A percentile compares a stretch with the other conserved stretches of the same genome.
phyloP scores from a whole-genome alignment of 2,329 filamentous ascomycete species.

The Trichoderma sp. region DNA sequence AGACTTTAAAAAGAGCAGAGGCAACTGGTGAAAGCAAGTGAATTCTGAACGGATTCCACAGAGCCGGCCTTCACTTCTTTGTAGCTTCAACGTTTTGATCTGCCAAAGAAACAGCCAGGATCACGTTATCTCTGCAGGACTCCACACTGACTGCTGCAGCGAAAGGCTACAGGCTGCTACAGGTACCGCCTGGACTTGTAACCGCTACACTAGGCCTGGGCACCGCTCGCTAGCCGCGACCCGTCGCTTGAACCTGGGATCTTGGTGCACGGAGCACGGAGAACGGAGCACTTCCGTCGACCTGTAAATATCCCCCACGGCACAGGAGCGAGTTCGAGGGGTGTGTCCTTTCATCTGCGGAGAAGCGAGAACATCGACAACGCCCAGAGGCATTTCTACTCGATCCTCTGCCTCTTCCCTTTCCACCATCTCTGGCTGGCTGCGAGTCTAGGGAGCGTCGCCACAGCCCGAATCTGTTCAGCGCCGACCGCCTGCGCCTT shows the following conservation, averaged over 20 bases:
- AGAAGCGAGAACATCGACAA: conserved; percentile 10
- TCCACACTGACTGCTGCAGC: conserved; percentile 22
- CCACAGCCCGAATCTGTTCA: conserved; percentile 2
- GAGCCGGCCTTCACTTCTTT: too few species aligned
- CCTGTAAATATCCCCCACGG: conserved; percentile 19
- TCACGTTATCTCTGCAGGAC: conserved; percentile 29
- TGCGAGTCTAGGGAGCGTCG: background rate
- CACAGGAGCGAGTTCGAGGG: conserved; percentile 15
- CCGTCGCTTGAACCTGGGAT: background rate
- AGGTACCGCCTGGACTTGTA: too few species aligned
- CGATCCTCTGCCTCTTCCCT: background rate
- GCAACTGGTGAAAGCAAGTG: too few species aligned
- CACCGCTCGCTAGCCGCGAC: conserved; percentile 19
- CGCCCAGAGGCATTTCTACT: conserved; percentile 26
- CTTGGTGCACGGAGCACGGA: conserved; percentile 7
- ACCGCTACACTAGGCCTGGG: conserved; percentile 4
- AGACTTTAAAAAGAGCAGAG: too few species aligned
- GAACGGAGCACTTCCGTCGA: background rate
- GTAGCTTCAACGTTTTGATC: background rate
- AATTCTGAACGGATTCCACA: too few species aligned
- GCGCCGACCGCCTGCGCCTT: conserved; percentile 15
- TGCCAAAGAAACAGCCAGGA: conserved; percentile 2
- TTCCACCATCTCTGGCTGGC: background rate
- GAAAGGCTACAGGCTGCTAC: background rate
- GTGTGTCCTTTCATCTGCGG: conserved; percentile 24